Evolutionary conservation across 164 flowering plant genomes (phyloP), one percentile per base, ranked within the genome.

Genomic region (Vitis cinerea): DNA sequence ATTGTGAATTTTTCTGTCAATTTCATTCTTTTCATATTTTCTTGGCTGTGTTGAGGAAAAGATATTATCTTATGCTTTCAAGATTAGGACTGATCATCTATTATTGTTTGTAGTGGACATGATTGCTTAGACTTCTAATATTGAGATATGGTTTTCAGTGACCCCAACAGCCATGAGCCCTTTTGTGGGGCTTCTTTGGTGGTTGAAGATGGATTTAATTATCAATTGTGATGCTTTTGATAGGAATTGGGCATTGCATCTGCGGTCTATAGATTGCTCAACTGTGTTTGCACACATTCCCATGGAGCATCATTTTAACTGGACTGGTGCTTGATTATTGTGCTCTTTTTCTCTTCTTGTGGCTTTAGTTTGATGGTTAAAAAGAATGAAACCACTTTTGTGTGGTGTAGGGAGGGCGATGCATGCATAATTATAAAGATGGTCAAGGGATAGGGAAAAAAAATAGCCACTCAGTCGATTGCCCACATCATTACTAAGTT

Each of bases 111-210:
- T 59, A 27, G 7, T 10, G 4, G 30, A 27, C 64, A 61, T 37
- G 64, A 61, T 8, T 37, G 64, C 10, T 59, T 23, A 11, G 44
- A 59, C 13, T 27, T 37, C 15, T 37, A 15, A 37, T 61, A 10
- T 13, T 37, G 50, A 61, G 37, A 61, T 37, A 6, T 37, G 44
- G 44, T 37, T 37, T 37, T 37, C 54, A 62, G 65, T 16, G 74
- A 65, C 69, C 74, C 74, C 73, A 64, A 44, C 63, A 71, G 59
- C 59, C 50, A 71, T 58, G 14, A 4, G 30, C 57, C 62, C 58
- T 71, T 50, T 71, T 56, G 59, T 71, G 68, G 68, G 74, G 64
- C 47, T 71, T 15, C 27, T 53, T 53, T 19, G 69, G 16, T 58
- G 49, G 47, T 9, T 50, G 55, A 9, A 37, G n/a, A 62, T 23